Percentiles rank a stretch among this genome's conserved stretches.
Conservation (phyloP, 2,329 filamentous ascomycete species). For the Botrytis deweyae region DNA sequence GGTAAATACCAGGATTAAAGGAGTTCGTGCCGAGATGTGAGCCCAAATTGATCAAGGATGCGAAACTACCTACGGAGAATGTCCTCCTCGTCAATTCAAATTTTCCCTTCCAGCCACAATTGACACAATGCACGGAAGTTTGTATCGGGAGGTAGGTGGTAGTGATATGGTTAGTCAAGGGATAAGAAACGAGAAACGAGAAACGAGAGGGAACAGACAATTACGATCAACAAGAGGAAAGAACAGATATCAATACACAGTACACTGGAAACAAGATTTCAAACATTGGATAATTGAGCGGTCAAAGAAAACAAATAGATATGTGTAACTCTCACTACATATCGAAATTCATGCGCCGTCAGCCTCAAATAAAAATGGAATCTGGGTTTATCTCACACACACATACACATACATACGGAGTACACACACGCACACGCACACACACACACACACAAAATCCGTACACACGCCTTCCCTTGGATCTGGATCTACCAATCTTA, state of each 20-base stretch:
- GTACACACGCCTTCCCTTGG: neutral
- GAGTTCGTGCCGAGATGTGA: slow-evolving; percentile 21
- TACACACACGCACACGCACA: neutral
- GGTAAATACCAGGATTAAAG: slow-evolving; percentile 1
- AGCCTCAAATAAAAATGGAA: neutral
- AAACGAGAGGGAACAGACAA: neutral
- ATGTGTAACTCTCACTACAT: slow-evolving; percentile 7
- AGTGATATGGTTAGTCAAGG: neutral
- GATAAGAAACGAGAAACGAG: neutral
- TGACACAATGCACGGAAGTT: slow-evolving; percentile 10
- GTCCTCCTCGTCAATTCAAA: slow-evolving; percentile 7
- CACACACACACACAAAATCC: neutral
- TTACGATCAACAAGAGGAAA: neutral
- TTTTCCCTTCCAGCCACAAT: slow-evolving; percentile 11
- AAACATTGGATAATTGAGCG: slow-evolving; percentile 11
- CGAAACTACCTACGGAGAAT: neutral
- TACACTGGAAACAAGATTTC: neutral
- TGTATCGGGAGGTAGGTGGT: neutral
- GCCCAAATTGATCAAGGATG: slow-evolving; percentile 14
- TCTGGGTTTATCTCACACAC: neutral
- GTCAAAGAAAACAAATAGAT: neutral
- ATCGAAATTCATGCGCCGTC: slow-evolving; percentile 8
- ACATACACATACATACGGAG: neutral
- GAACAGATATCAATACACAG: neutral
- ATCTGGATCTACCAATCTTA: slow-evolving; percentile 11